phyloP scores from a whole-genome alignment of 176 grass and related monocot genomes.

The Triticum monococcum region DNA sequence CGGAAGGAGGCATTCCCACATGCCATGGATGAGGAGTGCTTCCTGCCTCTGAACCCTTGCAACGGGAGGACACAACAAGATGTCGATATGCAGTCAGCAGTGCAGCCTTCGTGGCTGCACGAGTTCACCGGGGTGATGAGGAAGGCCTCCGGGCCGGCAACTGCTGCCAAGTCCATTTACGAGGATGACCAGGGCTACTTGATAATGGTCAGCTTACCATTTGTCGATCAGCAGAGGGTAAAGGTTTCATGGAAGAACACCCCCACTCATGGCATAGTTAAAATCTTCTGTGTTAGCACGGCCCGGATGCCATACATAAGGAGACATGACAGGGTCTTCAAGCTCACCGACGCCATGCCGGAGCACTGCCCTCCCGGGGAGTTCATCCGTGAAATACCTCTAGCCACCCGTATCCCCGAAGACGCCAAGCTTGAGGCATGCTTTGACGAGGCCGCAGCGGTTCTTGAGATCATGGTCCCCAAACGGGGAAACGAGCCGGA shows the following conservation, averaged over 20 bases:
- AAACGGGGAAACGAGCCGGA: constrained; percentile 71
- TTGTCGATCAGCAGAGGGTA: constrained; percentile 88
- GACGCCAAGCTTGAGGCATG: constrained; percentile 91
- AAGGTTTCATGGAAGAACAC: constrained; percentile 97
- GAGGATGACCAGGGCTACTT: constrained; percentile 87
- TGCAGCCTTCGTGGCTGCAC: constrained; percentile 57
- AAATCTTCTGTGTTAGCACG: constrained; percentile 83
- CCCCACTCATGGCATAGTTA: constrained; percentile 78
- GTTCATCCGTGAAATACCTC: constrained; percentile 82
- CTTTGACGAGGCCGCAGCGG: constrained; percentile 76
- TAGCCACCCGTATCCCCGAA: constrained; percentile 85
- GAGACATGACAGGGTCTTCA: constrained; percentile 75
- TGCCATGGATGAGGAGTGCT: constrained; percentile 75
- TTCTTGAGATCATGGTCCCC: constrained; percentile 95
- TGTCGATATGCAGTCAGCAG: constrained; percentile 56
- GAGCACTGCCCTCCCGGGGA: constrained; percentile 96
- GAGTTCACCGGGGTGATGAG: constrained; percentile 91
- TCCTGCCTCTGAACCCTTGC: constrained; percentile 61
- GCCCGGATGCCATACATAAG: constrained; percentile 57
- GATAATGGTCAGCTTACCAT: constrained; percentile 83
- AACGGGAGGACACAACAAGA: constrained; percentile 46
- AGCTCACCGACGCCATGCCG: constrained; percentile 48
- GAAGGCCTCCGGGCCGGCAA: constrained; percentile 64
- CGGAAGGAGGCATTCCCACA: constrained; percentile 66
- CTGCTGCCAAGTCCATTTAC: constrained; percentile 87